Evolutionary conservation across 2,329 filamentous ascomycete genomes (phyloP), one percentile per base, ranked within the genome.

Genomic region (Penicillium sp.): DNA sequence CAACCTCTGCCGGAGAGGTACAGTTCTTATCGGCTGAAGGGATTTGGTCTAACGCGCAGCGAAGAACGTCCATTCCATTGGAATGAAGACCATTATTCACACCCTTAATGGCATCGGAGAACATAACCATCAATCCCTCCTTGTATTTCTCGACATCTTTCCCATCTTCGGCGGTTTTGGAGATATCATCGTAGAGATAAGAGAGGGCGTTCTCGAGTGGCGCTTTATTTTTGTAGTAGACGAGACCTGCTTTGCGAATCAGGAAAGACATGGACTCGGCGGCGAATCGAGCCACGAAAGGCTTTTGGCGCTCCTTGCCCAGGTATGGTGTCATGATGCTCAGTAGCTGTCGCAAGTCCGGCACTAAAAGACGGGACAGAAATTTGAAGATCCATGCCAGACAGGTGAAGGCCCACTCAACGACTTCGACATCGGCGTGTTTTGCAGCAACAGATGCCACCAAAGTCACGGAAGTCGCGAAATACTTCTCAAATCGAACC

Each of bases 351-450:
- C 90, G 83, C 61, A 99, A 77, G 70, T 99, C 90, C 4, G 91
- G 89, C 0, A 95, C 90, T 22, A 99, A 77, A 0, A 98, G 83
- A 62, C 91, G 87, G 2, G 92, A 96, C 5, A 99, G 84, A 70
- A 98, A 98, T 72, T 99, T 99, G 84, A 99, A 97, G 42, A 98
- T 81, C 81, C 96, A 99, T 46, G 95, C 92, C 55, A 99, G 81
- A 65, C 91, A 93, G 13, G 89, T 91, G 76, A 99, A 99, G 50
- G 91, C 93, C 93, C 93, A 98, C 77, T 99, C 95, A 50, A 98
- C 90, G n/a, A 96, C 92, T 61, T 93, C 90, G 26, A 90, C 87
- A 68, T 90, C 89, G 55, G 90, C 83, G 52, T 90, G 86, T 66
- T 86, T 89, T 53, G 87, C 87, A 11, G 92, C 93, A 62, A 98